Evolutionary conservation across 352 stramenopile genomes (phyloP).

Genomic region (Pythium pyrilobum): DNA sequence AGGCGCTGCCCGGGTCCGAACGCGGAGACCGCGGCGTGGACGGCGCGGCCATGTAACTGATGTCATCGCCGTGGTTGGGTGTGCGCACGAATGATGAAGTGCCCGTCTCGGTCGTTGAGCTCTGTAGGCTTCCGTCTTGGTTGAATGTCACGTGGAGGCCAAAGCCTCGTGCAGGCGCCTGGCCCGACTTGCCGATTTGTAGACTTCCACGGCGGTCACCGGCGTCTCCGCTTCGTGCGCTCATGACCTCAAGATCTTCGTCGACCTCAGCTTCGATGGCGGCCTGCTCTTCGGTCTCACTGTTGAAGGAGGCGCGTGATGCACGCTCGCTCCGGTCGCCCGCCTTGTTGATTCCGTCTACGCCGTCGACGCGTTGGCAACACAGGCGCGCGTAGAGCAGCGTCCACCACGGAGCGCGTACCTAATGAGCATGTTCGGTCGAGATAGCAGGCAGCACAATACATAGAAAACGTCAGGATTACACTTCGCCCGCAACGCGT

Average conservation of each 20-base stretch:
- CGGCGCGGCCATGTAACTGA: constrained; percentile 46
- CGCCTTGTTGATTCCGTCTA: constrained; percentile 24
- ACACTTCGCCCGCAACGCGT: too few species aligned
- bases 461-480: neutral
- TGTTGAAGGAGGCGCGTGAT: constrained; percentile 52
- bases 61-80: constrained; percentile 23
- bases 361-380: constrained; percentile 16
- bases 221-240: constrained; percentile 57
- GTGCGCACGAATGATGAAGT: constrained; percentile 12
- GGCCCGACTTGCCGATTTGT: constrained; percentile 23
- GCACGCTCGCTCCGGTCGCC: constrained; percentile 47
- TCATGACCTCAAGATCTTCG: constrained; percentile 73
- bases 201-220: constrained; percentile 30
- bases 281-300: constrained; percentile 59
- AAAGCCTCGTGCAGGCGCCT: constrained; percentile 42
- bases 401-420: constrained; percentile 22
- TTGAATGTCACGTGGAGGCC: constrained; percentile 55
- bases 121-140: constrained; percentile 16
- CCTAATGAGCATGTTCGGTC: constrained; percentile 1
- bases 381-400: constrained; percentile 20
- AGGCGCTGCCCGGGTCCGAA: constrained; percentile 54
- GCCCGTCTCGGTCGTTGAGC: constrained; percentile 19
- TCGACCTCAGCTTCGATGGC: constrained; percentile 76
- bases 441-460: neutral
- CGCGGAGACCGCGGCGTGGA: constrained; percentile 46